Evolutionary conservation across 352 stramenopile genomes (phyloP), one percentile per base, ranked within the genome.

Genomic region (Phytophthora capsici): DNA sequence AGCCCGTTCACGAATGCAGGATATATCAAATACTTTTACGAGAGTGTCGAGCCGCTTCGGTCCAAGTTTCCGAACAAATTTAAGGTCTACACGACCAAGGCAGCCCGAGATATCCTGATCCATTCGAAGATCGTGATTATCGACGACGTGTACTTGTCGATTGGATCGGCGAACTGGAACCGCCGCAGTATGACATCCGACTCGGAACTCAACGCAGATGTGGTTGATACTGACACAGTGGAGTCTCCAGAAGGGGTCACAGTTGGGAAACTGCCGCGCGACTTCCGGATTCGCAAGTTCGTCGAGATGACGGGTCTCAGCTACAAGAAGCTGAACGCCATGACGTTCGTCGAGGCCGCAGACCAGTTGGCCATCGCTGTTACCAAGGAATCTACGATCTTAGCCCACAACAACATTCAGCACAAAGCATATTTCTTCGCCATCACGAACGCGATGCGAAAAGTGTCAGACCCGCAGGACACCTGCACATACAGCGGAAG

Each of bases 91-190:
- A 66, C 66, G 4, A 77, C 61, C 14, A 77, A 83, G 30, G 36
- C 45, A 19, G 41, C 57, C 13, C 57, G 66, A 19, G 41, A 65
- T 13, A 43, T 87, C 5, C 82, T 79, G 49, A 62, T 89, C 38
- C 77, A 87, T 57, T 81, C 48, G 28, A 87, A 87, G 57, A 23
- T 80, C 6, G 50, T 86, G 46, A 59, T 88, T 56, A 63, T 85
- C 36, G 81, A 90, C 63, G 81, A 88, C 52, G 81, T 90, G 30
- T 88, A 81, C 52, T 28, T 90, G 2, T 84, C 77, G 3, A 57
- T 84, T 14, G 71, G 78, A 10, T 90, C 81, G 12, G 66, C 67
- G 26, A 90, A 90, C 63, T 90, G 78, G 81, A 88, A 90, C 45
- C 61, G 61, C 3, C 61, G 61, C 2, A 53, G 52, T 17, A 69